phyloP scores from a whole-genome alignment of 306 rosid species.

The Clitoria ternatea region DNA sequence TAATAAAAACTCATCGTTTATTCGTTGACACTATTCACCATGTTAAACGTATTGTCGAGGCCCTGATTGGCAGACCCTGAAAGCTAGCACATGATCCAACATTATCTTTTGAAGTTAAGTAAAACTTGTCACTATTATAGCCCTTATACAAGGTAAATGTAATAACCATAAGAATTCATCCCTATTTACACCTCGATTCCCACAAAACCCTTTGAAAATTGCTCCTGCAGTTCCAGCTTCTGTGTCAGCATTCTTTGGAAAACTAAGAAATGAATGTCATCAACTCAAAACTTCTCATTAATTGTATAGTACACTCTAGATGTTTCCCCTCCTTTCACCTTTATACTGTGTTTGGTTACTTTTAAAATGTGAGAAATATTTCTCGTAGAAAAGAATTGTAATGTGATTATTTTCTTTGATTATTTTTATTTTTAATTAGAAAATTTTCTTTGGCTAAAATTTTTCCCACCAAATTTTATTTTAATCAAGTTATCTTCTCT shows the following conservation, averaged over 20 bases:
- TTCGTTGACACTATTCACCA: too few relatives aligned
- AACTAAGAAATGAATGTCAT: constrained; percentile 31
- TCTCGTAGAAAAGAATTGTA: too few relatives aligned
- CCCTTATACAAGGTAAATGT: background rate
- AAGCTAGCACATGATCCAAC: background rate
- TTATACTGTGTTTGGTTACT: too few relatives aligned
- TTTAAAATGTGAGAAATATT: too few relatives aligned
- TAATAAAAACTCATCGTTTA: too few relatives aligned
- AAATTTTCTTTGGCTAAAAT: too few relatives aligned
- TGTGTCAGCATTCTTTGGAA: constrained; percentile 13
- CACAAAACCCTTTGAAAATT: background rate
- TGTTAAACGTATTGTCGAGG: background rate
- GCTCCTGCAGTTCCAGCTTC: background rate
- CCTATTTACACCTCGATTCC: background rate
- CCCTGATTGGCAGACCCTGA: background rate
- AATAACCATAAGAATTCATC: background rate
- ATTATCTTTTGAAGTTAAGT: constrained; percentile 5
- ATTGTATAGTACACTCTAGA: constrained; percentile 38
- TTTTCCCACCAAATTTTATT: too few relatives aligned
- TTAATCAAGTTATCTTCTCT: too few relatives aligned
- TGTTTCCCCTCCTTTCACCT: background rate
- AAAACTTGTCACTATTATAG: background rate
- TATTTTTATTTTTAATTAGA: too few relatives aligned
- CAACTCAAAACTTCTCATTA: constrained; percentile 30
- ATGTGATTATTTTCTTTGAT: too few relatives aligned